Conservation (phyloP, 1,284 basidiomycete species). For the Ustilago sp. region DNA sequence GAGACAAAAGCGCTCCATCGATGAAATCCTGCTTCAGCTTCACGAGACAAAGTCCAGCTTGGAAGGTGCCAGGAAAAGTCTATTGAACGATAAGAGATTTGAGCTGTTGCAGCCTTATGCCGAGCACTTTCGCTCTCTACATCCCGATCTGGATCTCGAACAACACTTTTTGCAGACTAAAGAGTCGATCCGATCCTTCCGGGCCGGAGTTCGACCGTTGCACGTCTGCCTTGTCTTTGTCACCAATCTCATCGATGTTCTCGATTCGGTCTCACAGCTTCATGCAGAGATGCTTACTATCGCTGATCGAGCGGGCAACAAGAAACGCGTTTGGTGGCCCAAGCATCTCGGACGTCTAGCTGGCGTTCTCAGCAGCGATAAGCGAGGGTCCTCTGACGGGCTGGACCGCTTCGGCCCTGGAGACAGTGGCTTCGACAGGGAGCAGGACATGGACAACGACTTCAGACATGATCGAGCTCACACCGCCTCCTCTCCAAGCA, state of each 20-base stretch:
- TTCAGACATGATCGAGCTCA: constrained; percentile 37
- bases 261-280: constrained; percentile 72
- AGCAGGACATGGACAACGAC: constrained; percentile 38
- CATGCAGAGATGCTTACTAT: constrained; percentile 72
- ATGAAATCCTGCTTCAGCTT: constrained; percentile 51
- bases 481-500: constrained; percentile 8
- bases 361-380: constrained; percentile 48
- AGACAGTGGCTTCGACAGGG: constrained; percentile 34
- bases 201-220: constrained; percentile 70
- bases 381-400: constrained; percentile 35
- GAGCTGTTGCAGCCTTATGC: constrained; percentile 72
- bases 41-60: constrained; percentile 70
- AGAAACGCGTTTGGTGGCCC: constrained; percentile 73
- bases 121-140: constrained; percentile 43
- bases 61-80: constrained; percentile 13
- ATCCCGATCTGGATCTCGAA: constrained; percentile 37
- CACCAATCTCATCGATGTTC: constrained; percentile 71
- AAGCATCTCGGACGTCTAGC: constrained; percentile 72
- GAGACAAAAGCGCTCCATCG: constrained; percentile 49
- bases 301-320: constrained; percentile 70
- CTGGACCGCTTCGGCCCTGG: constrained; percentile 32
- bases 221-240: constrained; percentile 73
- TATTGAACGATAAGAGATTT: constrained; percentile 71
- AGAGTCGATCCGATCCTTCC: constrained; percentile 32
- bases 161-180: constrained; percentile 42